Evolutionary conservation across 805 yeast species (phyloP).

Genomic region (Kuraishia hungarica): DNA sequence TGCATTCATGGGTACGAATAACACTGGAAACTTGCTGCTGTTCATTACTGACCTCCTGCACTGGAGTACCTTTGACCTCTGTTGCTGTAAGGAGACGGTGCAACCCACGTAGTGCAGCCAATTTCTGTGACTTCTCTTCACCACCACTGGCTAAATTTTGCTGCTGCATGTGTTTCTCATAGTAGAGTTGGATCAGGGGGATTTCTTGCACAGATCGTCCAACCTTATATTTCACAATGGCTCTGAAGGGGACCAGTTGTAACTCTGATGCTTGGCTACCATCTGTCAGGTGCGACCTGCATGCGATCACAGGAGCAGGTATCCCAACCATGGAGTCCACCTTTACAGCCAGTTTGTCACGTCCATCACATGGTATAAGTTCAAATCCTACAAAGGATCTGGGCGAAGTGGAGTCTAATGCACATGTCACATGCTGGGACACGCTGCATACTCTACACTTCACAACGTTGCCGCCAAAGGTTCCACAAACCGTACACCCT

Average conservation of each 20-base stretch:
- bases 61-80: background rate
- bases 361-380: constrained; percentile 18
- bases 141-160: background rate
- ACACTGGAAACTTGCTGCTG: background rate
- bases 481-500: constrained; percentile 37
- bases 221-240: constrained; percentile 21
- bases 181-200: constrained; percentile 10
- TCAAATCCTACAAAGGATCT: constrained; percentile 48
- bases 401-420: constrained; percentile 29
- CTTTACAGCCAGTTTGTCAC: constrained; percentile 13
- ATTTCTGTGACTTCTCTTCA: background rate
- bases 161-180: background rate
- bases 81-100: background rate
- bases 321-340: constrained; percentile 24
- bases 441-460: constrained; percentile 37
- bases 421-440: constrained; percentile 48
- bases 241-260: constrained; percentile 19
- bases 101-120: background rate
- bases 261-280: constrained; percentile 1
- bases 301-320: constrained; percentile 33
- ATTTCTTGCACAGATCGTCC: constrained; percentile 11
- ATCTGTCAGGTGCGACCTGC: constrained; percentile 28
- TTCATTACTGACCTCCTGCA: background rate
- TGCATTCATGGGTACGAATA: background rate
- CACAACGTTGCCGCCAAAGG: constrained; percentile 40